Evolutionary conservation across 805 yeast genomes (phyloP).

Genomic region (Dipodascopsis tothii): DNA sequence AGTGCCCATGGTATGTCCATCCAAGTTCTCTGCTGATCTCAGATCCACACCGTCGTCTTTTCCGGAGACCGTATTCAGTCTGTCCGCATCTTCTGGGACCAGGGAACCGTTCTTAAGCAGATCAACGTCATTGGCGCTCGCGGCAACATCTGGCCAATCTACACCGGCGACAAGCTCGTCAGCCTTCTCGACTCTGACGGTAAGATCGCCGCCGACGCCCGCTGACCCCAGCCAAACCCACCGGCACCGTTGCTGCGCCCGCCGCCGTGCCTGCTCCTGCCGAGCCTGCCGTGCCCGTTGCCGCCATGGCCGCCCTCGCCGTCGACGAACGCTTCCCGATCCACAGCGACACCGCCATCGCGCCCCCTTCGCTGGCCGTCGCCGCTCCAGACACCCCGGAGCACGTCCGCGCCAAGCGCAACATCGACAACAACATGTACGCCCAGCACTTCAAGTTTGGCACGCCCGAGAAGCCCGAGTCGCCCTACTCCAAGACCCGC

Average conservation of each 20-base stretch:
- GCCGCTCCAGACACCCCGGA: conserved; percentile 4
- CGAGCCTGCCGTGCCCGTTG: too few relatives aligned
- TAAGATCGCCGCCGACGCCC: too few relatives aligned
- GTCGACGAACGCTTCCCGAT: too few relatives aligned
- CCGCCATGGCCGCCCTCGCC: too few relatives aligned
- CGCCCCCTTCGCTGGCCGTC: not conserved
- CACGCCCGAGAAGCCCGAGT: conserved; percentile 12
- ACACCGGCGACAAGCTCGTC: conserved; percentile 22
- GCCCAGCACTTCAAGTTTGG: conserved; percentile 20
- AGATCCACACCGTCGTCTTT: conserved; percentile 16
- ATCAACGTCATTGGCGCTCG: conserved; percentile 28
- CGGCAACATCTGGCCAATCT: conserved; percentile 29
- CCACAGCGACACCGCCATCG: not conserved
- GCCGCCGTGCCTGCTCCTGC: too few relatives aligned
- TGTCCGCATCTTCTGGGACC: conserved; percentile 26
- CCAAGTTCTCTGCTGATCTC: not conserved
- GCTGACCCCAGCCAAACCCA: too few relatives aligned
- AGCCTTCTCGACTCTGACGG: conserved; percentile 11
- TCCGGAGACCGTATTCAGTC: conserved; percentile 17
- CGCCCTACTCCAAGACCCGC: conserved; percentile 17
- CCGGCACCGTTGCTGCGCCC: too few relatives aligned
- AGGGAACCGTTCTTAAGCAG: conserved; percentile 27
- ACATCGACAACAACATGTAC: conserved; percentile 7
- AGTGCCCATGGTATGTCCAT: conserved; percentile 17
- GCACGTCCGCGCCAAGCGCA: conserved; percentile 16